These are phyloP conservation scores for Candida tropicalis DNA, from an alignment of 1,139 yeast species.

Conservation along the genomic window DNA sequence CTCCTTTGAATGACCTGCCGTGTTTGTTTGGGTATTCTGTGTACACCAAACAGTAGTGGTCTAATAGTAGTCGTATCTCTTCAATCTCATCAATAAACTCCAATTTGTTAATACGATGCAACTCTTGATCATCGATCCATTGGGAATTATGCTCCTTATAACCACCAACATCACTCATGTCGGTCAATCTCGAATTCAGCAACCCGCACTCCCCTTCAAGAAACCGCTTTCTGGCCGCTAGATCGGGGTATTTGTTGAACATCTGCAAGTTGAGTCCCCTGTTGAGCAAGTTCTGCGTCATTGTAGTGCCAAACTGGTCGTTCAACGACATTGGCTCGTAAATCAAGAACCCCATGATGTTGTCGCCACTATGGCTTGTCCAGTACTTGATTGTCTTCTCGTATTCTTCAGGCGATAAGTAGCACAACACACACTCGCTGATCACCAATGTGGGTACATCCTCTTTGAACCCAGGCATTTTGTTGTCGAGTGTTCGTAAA, in stretches of 20 bases:
- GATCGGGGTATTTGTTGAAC: conserved; percentile 37
- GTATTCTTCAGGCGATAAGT: conserved; percentile 63
- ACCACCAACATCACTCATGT: conserved; percentile 62
- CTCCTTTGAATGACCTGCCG: conserved; percentile 8
- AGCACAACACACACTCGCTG: conserved; percentile 91
- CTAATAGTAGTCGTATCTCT: conserved; percentile 71
- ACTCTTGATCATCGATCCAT: conserved; percentile 55
- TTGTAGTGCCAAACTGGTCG: conserved; percentile 79
- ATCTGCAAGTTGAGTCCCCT: conserved; percentile 77
- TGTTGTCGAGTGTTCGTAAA: conserved; percentile 38
- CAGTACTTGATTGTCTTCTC: conserved; percentile 50
- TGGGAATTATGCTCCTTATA: conserved; percentile 28
- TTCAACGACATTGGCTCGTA: conserved; percentile 85
- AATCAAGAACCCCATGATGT: conserved; percentile 48
- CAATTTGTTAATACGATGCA: conserved; percentile 54
- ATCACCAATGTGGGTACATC: conserved; percentile 67
- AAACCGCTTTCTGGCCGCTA: conserved; percentile 47
- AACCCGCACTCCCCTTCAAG: conserved; percentile 26
- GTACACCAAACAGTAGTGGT: conserved; percentile 65
- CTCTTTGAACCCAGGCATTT: conserved; percentile 28
- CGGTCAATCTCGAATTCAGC: conserved; percentile 37
- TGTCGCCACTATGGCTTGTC: conserved; percentile 22
- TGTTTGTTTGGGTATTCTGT: conserved; percentile 19
- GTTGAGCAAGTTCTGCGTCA: conserved; percentile 69
- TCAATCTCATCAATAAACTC: conserved; percentile 91